Evolutionary conservation across 2,329 filamentous ascomycete genomes (phyloP), one percentile per base, ranked within the genome.

Genomic region (Amphichorda felina): DNA sequence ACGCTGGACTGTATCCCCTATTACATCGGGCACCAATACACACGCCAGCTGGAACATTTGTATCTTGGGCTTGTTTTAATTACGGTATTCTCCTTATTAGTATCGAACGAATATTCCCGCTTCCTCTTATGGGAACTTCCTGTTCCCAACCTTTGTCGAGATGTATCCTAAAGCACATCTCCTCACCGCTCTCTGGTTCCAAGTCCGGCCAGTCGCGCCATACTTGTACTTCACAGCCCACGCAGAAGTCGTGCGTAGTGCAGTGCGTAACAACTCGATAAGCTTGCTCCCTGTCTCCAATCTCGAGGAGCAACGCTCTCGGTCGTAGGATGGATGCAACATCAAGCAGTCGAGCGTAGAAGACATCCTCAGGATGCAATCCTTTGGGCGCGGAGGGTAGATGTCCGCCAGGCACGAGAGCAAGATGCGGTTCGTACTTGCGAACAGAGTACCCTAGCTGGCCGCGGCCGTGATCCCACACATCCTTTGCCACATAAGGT

Each of bases 371-470:
- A 28, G 49, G 50, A 5, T 44, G 38, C 44, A 60, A 61, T 8
- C 46, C 45, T 9, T 38, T 18, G 4, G 59, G 55, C 8, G 30
- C 15, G 14, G 44, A 35, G 9, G 51, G 45, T 4, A 59, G 38
- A 30, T 38, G 38, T 3, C 49, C 38, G 11, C 43, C 42, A 1
- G 72, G 70, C 8, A 96, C 83, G 11, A 96, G 66, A 1, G 91
- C 91, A 10, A 83, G 58, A 43, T 64, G 72, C 4, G 91, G 91
- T 57, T 98, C 91, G 51, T 76, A 86, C 31, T 75, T 75, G 13
- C 86, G 73, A 21, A 95, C 89, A 10, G 83, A 89, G 48, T 83
- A 87, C 7, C 71, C 72, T 30, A 66, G 44, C 22, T 64, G 55
- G 13, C 56, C 56, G 9, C 46, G 46, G 14, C 59, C 61, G 4